Percentiles rank a stretch among this genome's conserved stretches.
These are phyloP conservation scores for Thielaviopsis populi DNA, from an alignment of 2,329 filamentous ascomycete genomes.

Conservation along the genomic window DNA sequence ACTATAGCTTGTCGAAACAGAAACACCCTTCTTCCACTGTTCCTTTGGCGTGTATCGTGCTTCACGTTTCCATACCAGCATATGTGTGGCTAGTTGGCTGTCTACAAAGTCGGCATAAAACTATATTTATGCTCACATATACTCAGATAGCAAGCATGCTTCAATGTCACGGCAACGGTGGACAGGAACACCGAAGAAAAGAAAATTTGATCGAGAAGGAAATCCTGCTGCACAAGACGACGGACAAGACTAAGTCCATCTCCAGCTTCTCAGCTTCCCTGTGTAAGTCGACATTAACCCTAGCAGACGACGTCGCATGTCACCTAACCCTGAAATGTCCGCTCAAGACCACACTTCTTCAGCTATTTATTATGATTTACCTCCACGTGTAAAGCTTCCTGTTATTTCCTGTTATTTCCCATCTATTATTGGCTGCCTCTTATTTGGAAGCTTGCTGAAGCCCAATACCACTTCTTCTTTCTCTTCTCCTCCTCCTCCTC, in stretches of 20 bases:
- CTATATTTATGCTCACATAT: not conserved
- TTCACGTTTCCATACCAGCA: not conserved
- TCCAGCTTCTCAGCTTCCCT: not conserved
- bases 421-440: not conserved
- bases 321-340: not conserved
- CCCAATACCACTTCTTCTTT: not conserved
- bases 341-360: not conserved
- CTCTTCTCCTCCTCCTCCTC: not conserved
- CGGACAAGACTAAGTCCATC: not conserved
- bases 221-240: too few species aligned
- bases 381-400: not conserved
- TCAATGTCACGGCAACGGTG: not conserved
- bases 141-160: not conserved
- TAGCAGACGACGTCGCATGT: not conserved
- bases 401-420: not conserved
- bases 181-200: not conserved
- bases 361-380: not conserved
- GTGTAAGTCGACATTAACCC: not conserved
- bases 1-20: not conserved
- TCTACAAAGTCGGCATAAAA: not conserved
- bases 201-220: not conserved
- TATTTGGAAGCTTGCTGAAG: not conserved
- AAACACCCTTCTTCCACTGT: not conserved
- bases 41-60: not conserved
- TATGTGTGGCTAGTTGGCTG: not conserved